Evolutionary conservation across 108 stramenopile species (phyloP).

Genomic region (Fragilariopsis cylindrus): DNA sequence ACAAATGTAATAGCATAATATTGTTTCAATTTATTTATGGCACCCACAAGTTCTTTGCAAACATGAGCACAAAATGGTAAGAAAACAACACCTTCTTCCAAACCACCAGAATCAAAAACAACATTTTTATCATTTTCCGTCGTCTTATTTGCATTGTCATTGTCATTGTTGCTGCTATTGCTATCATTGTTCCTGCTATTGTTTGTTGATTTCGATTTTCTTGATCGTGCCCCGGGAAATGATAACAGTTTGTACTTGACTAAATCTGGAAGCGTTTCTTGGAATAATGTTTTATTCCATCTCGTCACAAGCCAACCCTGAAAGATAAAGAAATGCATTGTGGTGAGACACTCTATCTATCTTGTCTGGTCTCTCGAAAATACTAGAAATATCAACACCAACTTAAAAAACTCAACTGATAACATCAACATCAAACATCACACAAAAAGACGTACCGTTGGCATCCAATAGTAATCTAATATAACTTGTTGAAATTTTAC

Average conservation of each 20-base stretch:
- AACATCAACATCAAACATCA: not conserved
- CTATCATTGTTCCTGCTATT: slow-evolving; percentile 29
- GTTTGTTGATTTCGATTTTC: slow-evolving; percentile 1
- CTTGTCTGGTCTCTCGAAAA: not conserved
- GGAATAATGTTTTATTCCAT: slow-evolving; percentile 70
- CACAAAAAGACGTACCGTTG: slow-evolving; percentile 44
- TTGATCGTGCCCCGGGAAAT: slow-evolving; percentile 29
- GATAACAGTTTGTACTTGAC: slow-evolving; percentile 54
- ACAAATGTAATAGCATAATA: slow-evolving; percentile 74
- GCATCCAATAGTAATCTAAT: slow-evolving; percentile 85
- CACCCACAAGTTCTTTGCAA: slow-evolving; percentile 58
- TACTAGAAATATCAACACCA: not conserved
- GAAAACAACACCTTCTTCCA: slow-evolving; percentile 59
- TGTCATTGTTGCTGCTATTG: slow-evolving; percentile 4
- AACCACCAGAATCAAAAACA: slow-evolving; percentile 14
- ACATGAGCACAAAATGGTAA: slow-evolving; percentile 81
- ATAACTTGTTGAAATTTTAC: slow-evolving; percentile 68
- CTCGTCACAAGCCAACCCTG: slow-evolving; percentile 45
- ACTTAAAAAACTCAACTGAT: not conserved
- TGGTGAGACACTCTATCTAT: not conserved
- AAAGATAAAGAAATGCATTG: slow-evolving; percentile 3
- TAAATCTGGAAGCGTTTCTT: slow-evolving; percentile 58
- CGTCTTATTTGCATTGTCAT: slow-evolving; percentile 12
- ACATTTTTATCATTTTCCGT: slow-evolving; percentile 6
- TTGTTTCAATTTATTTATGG: slow-evolving; percentile 40